Evolutionary conservation across 2,329 filamentous ascomycete genomes (phyloP).

Genomic region (Ophiostoma sp.): DNA sequence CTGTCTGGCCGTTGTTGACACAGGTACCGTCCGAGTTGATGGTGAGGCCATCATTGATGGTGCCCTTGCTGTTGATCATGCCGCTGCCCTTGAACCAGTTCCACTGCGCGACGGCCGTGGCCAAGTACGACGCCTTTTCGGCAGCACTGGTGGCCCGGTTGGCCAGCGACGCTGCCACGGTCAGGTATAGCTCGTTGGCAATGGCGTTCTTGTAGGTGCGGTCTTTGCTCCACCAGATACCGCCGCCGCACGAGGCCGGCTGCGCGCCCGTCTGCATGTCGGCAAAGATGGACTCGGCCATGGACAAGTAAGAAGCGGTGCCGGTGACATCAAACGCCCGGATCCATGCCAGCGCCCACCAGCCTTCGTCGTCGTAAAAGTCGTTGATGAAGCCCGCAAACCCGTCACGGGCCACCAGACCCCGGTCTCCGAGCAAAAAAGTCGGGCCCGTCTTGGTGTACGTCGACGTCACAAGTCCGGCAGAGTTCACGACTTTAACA

Average conservation of each 20-base stretch:
- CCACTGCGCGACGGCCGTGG: conserved; percentile 52
- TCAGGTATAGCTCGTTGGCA: conserved; percentile 58
- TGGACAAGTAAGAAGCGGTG: conserved; percentile 49
- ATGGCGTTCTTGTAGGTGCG: conserved; percentile 53
- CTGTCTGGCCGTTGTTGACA: conserved; percentile 48
- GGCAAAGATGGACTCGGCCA: conserved; percentile 54
- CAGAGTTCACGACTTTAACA: conserved; percentile 41
- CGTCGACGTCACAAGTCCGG: conserved; percentile 42
- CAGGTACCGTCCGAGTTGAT: conserved; percentile 45
- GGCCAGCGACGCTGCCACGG: conserved; percentile 54
- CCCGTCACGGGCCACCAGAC: conserved; percentile 31
- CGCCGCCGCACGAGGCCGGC: conserved; percentile 51
- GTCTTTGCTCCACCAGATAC: conserved; percentile 60
- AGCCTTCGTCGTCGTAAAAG: conserved; percentile 63
- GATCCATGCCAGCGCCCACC: conserved; percentile 63
- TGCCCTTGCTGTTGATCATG: conserved; percentile 50
- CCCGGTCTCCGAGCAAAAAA: conserved; percentile 29
- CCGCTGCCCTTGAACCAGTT: conserved; percentile 53
- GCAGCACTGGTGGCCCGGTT: conserved; percentile 43
- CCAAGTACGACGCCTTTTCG: conserved; percentile 43
- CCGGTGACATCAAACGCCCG: conserved; percentile 53
- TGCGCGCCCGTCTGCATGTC: conserved; percentile 51
- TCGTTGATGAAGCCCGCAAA: conserved; percentile 54
- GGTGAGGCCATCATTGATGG: conserved; percentile 56
- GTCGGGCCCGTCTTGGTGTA: conserved; percentile 35